Percentiles rank a stretch among this genome's conserved stretches.
phyloP scores from a whole-genome alignment of 1,284 basidiomycete genomes.

The Puccinia horiana region DNA sequence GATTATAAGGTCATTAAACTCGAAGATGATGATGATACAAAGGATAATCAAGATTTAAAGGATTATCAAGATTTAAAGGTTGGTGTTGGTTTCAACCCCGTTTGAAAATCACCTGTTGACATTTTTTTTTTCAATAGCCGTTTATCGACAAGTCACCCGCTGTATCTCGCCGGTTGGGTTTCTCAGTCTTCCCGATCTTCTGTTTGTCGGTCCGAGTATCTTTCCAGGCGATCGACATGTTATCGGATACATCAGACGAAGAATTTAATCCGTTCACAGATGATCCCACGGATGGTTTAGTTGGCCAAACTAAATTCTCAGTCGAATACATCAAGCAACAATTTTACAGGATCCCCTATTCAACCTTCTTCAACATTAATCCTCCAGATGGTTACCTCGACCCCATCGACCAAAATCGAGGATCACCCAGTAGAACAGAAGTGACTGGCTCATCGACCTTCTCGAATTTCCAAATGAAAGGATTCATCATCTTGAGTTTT shows the following conservation, averaged over 20 bases:
- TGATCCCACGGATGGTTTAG: neutral
- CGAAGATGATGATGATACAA: slow-evolving; percentile 67
- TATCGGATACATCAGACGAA: slow-evolving; percentile 62
- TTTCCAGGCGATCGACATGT: slow-evolving; percentile 71
- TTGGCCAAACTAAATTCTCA: neutral
- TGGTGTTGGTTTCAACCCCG: slow-evolving; percentile 17
- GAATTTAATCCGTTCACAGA: slow-evolving; percentile 55
- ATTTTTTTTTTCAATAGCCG: slow-evolving; percentile 63
- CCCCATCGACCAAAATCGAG: neutral
- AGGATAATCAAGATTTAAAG: slow-evolving; percentile 7
- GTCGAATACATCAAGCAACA: slow-evolving; percentile 24
- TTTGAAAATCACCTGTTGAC: slow-evolving; percentile 24
- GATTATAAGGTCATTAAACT: slow-evolving; percentile 70
- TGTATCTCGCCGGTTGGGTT: slow-evolving; percentile 88
- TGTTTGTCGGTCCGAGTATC: slow-evolving; percentile 86
- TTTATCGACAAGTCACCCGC: slow-evolving; percentile 95
- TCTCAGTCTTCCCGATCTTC: slow-evolving; percentile 86
- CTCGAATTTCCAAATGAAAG: slow-evolving; percentile 31
- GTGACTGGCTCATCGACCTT: neutral
- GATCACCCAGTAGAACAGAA: neutral
- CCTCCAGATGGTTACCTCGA: neutral
- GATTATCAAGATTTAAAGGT: slow-evolving; percentile 14
- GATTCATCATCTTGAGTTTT: slow-evolving; percentile 17
- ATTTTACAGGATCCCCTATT: neutral
- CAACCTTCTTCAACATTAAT: neutral